A percentile compares a stretch with the other conserved stretches of the same genome.
These are phyloP conservation scores for Phytophthora tentaculata DNA, from an alignment of 352 stramenopile genomes.

Conservation along the genomic window DNA sequence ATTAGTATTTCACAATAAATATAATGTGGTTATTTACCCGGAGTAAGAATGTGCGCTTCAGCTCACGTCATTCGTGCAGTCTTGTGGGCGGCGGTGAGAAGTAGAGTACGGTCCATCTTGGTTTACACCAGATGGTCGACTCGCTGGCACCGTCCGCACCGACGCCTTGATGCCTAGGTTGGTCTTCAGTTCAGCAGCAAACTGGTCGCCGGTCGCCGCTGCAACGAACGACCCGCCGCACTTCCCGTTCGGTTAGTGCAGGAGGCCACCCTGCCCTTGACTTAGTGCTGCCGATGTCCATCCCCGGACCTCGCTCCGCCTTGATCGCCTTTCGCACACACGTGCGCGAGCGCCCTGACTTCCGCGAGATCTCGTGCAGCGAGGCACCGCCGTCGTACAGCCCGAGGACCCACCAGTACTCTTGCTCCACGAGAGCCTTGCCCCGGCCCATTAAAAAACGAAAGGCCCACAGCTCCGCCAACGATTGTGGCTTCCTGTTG, in stretches of 20 bases:
- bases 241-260: constrained; percentile 6
- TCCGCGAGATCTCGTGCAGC: constrained; percentile 5
- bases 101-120: constrained; percentile 11
- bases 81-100: constrained; percentile 8
- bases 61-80: background rate
- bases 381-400: constrained; percentile 8
- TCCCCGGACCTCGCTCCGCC: constrained; percentile 1
- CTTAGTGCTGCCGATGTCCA: background rate
- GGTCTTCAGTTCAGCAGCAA: constrained; percentile 4
- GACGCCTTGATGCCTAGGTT: constrained; percentile 1
- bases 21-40: background rate
- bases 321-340: constrained; percentile 6
- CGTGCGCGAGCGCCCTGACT: constrained; percentile 3
- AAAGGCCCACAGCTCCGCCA: no score
- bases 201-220: background rate
- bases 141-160: background rate
- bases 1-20: background rate
- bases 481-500: no score
- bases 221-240: background rate
- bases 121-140: constrained; percentile 14
- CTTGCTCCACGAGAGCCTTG: constrained; percentile 3
- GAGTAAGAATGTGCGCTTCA: constrained; percentile 3
- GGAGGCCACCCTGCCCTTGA: constrained; percentile 2
- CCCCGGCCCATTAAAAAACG: constrained; percentile 2
- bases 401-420: constrained; percentile 18